Evolutionary conservation across 768 basidiomycete genomes (phyloP).

Genomic region (Lentinula sp.): DNA sequence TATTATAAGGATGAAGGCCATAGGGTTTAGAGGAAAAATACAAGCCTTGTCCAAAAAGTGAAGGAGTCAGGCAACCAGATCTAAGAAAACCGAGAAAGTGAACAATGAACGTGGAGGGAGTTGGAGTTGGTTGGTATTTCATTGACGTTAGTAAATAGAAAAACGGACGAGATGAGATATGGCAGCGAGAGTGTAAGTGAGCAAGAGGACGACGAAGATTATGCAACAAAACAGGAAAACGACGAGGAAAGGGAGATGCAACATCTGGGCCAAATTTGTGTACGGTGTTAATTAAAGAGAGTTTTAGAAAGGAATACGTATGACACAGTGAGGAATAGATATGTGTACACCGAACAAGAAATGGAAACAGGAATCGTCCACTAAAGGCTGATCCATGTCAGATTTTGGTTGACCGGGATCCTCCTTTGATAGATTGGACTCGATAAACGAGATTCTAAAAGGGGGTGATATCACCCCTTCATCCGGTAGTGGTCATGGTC

Average conservation of each 20-base stretch:
- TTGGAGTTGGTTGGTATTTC: background rate
- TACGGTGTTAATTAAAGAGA: constrained; percentile 5
- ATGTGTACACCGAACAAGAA: background rate
- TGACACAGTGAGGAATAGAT: constrained; percentile 3
- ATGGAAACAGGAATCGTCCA: background rate
- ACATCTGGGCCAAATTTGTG: background rate
- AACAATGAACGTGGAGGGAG: background rate
- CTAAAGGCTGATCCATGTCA: background rate
- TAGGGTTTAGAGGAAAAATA: background rate
- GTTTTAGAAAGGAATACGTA: background rate
- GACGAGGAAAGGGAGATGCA: background rate
- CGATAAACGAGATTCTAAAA: background rate
- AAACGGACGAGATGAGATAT: background rate
- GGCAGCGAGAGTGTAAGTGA: background rate
- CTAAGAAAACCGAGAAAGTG: background rate
- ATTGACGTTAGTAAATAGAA: background rate
- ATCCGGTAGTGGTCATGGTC: constrained; percentile 8
- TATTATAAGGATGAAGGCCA: background rate
- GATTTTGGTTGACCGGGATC: background rate
- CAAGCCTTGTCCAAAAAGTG: background rate
- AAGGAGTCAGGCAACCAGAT: background rate
- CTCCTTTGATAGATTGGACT: background rate
- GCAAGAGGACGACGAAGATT: background rate
- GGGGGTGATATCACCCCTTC: background rate
- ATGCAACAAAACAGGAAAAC: constrained; percentile 8